A percentile compares a stretch with the other conserved stretches of the same genome.
Evolutionary conservation across 345 rosid genomes (phyloP).

Genomic region (Psidium guajava): DNA sequence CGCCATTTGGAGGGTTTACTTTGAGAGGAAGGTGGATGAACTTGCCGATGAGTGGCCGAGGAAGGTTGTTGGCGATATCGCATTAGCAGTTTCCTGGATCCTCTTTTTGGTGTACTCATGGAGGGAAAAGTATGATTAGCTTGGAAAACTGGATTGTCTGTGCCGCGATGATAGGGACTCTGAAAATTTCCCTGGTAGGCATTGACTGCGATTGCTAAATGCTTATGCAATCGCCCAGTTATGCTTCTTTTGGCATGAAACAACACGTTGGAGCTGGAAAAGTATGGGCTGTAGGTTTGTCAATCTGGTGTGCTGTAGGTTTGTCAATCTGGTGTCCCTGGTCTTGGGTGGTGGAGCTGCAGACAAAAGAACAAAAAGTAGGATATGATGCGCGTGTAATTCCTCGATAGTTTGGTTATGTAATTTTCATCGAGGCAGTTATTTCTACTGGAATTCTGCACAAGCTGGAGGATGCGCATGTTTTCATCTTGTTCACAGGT

Average conservation of each 20-base stretch:
- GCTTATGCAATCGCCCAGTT: not conserved
- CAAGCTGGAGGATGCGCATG: not conserved
- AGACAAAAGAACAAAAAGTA: not conserved
- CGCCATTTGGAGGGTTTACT: slow-evolving; percentile 70
- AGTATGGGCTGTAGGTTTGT: too few relatives aligned
- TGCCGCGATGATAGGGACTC: not conserved
- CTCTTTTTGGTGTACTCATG: slow-evolving; percentile 76
- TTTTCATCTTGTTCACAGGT: not conserved
- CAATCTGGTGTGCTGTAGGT: too few relatives aligned
- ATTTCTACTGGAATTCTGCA: not conserved
- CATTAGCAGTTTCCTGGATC: slow-evolving; percentile 70
- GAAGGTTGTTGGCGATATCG: slow-evolving; percentile 62
- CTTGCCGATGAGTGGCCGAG: slow-evolving; percentile 59
- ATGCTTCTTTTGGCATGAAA: not conserved
- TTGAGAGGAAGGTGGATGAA: slow-evolving; percentile 58
- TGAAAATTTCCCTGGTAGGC: not conserved
- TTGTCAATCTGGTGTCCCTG: too few relatives aligned
- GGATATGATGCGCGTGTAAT: not conserved
- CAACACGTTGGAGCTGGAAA: not conserved
- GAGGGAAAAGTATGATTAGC: slow-evolving; percentile 88
- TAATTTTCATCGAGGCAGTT: not conserved
- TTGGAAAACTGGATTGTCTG: not conserved
- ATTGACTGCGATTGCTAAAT: not conserved
- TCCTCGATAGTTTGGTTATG: not conserved
- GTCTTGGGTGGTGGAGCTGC: too few relatives aligned